Percentiles rank a stretch among this genome's conserved stretches.
These are phyloP conservation scores for Grifola frondosa DNA, from an alignment of 1,284 basidiomycete genomes.

Conservation along the genomic window DNA sequence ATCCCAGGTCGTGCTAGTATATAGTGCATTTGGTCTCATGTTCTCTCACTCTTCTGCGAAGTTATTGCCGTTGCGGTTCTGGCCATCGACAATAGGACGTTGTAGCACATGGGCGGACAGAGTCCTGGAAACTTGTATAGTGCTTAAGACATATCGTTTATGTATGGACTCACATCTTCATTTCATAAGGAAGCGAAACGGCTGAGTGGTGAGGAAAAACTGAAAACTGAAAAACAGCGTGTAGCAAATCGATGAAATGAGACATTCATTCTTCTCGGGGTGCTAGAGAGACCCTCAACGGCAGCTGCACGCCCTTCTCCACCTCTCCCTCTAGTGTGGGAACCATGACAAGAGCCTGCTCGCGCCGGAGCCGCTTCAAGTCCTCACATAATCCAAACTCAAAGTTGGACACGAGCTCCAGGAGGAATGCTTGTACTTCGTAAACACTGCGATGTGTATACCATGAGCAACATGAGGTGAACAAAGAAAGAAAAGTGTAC, in stretches of 20 bases:
- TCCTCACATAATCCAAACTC: slow-evolving; percentile 44
- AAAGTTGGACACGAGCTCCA: slow-evolving; percentile 53
- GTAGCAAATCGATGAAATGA: background rate
- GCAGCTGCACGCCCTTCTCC: slow-evolving; percentile 50
- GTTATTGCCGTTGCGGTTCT: too few relatives aligned
- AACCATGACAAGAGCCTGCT: slow-evolving; percentile 53
- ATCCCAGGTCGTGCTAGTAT: too few relatives aligned
- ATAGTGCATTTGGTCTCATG: too few relatives aligned
- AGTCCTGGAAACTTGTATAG: too few relatives aligned
- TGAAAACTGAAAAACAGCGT: background rate
- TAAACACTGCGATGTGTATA: slow-evolving; percentile 20
- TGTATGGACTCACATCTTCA: too few relatives aligned
- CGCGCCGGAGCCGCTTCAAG: slow-evolving; percentile 42
- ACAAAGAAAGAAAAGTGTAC: slow-evolving; percentile 4
- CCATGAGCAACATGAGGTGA: background rate
- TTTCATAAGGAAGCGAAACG: too few relatives aligned
- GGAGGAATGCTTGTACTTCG: slow-evolving; percentile 47
- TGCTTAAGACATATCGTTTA: too few relatives aligned
- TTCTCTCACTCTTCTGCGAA: too few relatives aligned
- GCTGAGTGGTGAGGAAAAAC: background rate
- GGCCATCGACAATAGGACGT: too few relatives aligned
- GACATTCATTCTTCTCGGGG: slow-evolving; percentile 25
- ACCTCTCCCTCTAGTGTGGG: slow-evolving; percentile 52
- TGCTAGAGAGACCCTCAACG: slow-evolving; percentile 44
- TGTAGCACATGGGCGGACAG: too few relatives aligned